Evolutionary conservation across 345 rosid genomes (phyloP), one percentile per base, ranked within the genome.

Genomic region (Corchorus capsularis): DNA sequence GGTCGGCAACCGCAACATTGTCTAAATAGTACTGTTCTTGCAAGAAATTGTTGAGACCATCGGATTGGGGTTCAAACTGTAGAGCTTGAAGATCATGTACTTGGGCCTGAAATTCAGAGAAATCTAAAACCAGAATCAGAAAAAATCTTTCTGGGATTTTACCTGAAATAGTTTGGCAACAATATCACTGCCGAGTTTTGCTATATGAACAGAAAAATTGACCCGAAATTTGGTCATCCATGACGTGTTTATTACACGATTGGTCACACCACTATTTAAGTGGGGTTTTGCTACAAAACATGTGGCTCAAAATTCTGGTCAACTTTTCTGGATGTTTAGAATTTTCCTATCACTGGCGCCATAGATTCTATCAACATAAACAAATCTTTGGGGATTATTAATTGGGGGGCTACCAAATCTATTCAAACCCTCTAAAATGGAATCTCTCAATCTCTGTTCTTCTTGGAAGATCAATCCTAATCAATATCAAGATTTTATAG

Each of bases 261-360:
- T n/a, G n/a, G n/a, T n/a, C n/a, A n/a, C n/a, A n/a, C n/a, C n/a
- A n/a, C n/a, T n/a, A n/a, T n/a, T n/a, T n/a, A n/a, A n/a, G n/a
- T n/a, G n/a, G n/a, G n/a, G n/a, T n/a, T n/a, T n/a, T n/a, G n/a
- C n/a, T n/a, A n/a, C n/a, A n/a, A n/a, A n/a, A n/a, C n/a, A n/a
- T n/a, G n/a, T n/a, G n/a, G n/a, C n/a, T n/a, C n/a, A n/a, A n/a
- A n/a, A n/a, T n/a, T n/a, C n/a, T n/a, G n/a, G n/a, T n/a, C n/a
- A n/a, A n/a, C n/a, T n/a, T n/a, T n/a, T n/a, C n/a, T n/a, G n/a
- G n/a, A n/a, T n/a, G n/a, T n/a, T n/a, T n/a, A n/a, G n/a, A n/a
- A n/a, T n/a, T n/a, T n/a, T n/a, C n/a, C n/a, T n/a, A n/a, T 89
- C 90, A 76, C 93, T 88, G 62, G 98, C 96, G 17, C 96, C 96